Evolutionary conservation across 805 yeast species (phyloP).

Genomic region (Kluyveromyces siamensis): DNA sequence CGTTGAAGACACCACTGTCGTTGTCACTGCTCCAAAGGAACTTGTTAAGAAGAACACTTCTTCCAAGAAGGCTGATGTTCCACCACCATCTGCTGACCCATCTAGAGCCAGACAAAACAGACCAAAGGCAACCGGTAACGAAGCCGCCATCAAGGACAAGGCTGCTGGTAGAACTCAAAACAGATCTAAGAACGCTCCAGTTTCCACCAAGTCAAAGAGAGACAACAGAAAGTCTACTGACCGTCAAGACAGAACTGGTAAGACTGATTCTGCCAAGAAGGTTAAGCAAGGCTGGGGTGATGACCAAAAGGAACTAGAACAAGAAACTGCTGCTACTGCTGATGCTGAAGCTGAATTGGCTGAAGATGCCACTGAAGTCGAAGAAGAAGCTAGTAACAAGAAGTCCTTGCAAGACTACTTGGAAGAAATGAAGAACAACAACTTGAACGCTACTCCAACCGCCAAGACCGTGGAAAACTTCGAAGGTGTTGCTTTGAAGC

Average conservation of each 20-base stretch:
- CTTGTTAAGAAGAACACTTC: slow-evolving; percentile 74
- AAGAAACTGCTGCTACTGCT: slow-evolving; percentile 43
- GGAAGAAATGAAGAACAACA: slow-evolving; percentile 47
- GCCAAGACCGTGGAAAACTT: slow-evolving; percentile 28
- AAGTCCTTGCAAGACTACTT: slow-evolving; percentile 84
- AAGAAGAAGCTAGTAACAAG: slow-evolving; percentile 41
- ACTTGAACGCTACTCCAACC: slow-evolving; percentile 42
- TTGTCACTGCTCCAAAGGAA: slow-evolving; percentile 53
- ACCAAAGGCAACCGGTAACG: slow-evolving; percentile 73
- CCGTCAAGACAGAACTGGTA: slow-evolving; percentile 81
- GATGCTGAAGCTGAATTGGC: slow-evolving; percentile 37
- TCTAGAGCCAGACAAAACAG: slow-evolving; percentile 66
- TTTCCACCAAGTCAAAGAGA: slow-evolving; percentile 48
- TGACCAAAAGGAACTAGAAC: slow-evolving; percentile 58
- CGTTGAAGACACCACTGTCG: slow-evolving; percentile 68
- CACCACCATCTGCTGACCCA: slow-evolving; percentile 77
- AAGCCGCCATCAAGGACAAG: slow-evolving; percentile 73
- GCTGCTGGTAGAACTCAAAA: slow-evolving; percentile 57
- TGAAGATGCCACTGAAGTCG: slow-evolving; percentile 38
- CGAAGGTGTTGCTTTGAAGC: slow-evolving; percentile 48
- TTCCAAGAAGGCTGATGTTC: slow-evolving; percentile 76
- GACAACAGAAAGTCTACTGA: slow-evolving; percentile 47
- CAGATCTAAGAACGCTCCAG: slow-evolving; percentile 40
- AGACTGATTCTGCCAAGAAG: slow-evolving; percentile 78
- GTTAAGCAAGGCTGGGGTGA: slow-evolving; percentile 86